Conservation (phyloP, 2,329 filamentous ascomycete genomes). For the Colletotrichum gigasporum region DNA sequence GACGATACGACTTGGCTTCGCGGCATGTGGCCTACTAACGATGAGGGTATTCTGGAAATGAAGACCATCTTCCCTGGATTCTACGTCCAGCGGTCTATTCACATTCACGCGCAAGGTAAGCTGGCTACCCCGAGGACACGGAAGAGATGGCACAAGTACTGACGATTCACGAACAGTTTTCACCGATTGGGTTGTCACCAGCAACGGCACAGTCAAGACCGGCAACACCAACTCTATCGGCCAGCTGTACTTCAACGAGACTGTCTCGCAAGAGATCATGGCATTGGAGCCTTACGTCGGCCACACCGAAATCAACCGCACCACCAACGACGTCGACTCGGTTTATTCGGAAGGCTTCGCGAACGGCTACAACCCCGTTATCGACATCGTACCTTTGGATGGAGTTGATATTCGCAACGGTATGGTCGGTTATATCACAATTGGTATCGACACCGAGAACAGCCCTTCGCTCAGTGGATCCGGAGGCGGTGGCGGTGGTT, state of each 20-base stretch:
- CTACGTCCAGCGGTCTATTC: not conserved
- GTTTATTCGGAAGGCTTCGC: not conserved
- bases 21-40: constrained; percentile 2
- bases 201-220: not conserved
- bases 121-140: no score
- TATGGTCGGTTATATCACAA: not conserved
- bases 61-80: not conserved
- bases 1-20: not conserved
- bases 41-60: constrained; percentile 8
- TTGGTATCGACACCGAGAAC: not conserved
- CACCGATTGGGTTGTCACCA: not conserved
- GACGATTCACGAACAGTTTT: not conserved
- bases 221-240: not conserved
- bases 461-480: not conserved
- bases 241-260: not conserved
- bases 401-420: not conserved
- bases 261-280: not conserved
- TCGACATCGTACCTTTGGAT: not conserved
- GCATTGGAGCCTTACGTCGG: not conserved
- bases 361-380: not conserved
- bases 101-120: not conserved
- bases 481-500: not conserved
- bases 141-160: no score
- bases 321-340: not conserved
- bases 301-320: not conserved